These are phyloP conservation scores for Aspergillus unguis DNA, from an alignment of 2,329 filamentous ascomycete species.

Conservation along the genomic window DNA sequence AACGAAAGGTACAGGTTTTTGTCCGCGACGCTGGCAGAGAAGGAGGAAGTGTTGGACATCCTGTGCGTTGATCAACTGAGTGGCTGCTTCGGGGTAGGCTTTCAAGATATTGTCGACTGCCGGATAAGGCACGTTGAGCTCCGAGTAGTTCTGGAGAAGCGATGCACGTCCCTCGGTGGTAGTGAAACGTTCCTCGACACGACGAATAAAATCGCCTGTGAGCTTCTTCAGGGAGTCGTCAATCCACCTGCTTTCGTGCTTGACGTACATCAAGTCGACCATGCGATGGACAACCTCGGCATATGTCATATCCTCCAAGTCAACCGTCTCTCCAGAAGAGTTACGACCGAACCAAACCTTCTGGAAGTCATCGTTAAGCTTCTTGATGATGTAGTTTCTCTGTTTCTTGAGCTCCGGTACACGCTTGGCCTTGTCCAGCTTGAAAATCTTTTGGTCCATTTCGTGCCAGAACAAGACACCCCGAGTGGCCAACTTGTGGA, in stretches of 20 bases:
- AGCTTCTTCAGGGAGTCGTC: conserved; percentile 77
- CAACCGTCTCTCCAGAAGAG: conserved; percentile 72
- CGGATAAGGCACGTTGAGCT: conserved; percentile 77
- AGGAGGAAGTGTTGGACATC: conserved; percentile 96
- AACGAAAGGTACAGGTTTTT: conserved; percentile 97
- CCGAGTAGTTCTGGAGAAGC: conserved; percentile 82
- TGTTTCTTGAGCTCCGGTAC: conserved; percentile 83
- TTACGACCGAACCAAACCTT: conserved; percentile 96
- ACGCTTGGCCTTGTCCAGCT: conserved; percentile 89
- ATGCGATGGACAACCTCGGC: conserved; percentile 80
- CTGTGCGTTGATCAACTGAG: conserved; percentile 94
- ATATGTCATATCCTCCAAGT: conserved; percentile 95
- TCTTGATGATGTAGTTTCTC: conserved; percentile 88
- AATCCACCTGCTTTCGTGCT: conserved; percentile 88
- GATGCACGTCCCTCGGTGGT: conserved; percentile 68
- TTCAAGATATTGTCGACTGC: conserved; percentile 75
- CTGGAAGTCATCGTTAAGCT: conserved; percentile 92
- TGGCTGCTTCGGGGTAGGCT: conserved; percentile 79
- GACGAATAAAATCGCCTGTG: conserved; percentile 92
- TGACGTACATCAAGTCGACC: conserved; percentile 87
- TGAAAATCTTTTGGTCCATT: conserved; percentile 99
- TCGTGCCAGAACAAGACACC: conserved; percentile 97
- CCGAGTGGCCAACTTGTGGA: conserved; percentile 95
- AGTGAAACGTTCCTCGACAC: conserved; percentile 94
- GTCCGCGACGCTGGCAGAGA: conserved; percentile 82